Base-by-base conservation (phyloP, 306 rosid genomes). In the Adenanthera pavonina region DNA sequence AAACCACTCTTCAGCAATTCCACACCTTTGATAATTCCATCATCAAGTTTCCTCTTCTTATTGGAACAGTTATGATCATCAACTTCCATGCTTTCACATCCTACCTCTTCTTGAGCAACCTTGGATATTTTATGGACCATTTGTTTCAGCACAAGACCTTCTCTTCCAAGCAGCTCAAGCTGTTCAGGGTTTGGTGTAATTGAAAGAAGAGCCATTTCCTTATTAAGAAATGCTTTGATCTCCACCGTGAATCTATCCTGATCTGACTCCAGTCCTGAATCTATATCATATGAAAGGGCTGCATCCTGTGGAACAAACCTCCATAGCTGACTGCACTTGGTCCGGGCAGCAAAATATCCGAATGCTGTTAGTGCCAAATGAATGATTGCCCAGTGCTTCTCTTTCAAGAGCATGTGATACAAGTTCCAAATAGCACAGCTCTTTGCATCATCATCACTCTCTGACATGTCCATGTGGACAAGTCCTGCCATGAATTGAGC, bases 21-120 rank as follows among this genome's bases (percentile, higher is more conserved):
- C 92, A 93, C 81, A 57, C 99, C 99, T 85, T 83, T 82, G 78
- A 86, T 73, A 77, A 95, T 88, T 80, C 87, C 93, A 54, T 88
- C 91, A 11, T 89, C 93, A 84, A 95, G 83, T 81, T 93, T 95
- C 82, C 97, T 95, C 80, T 88, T 93, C 86, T 82, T 95, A 84
- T 73, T 84, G 81, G 82, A 64, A 71, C 79, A 89, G 79, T 75
- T 84, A 65, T 76, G 78, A 14, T 80, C 79, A 69, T 87, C 86
- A 40, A 85, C 59, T 74, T 87, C 93, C 92, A 88, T 86, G 77
- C 78, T 82, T 56, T 86, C 88, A 77, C 85, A 80, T 46, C 20
- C 75, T 38, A 74, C 74, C 36, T 61, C 81, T 77, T 81, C 80
- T 80, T 56, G 66, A 73, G 85, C 82, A 67, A 81, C 67, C 20